Conservation (phyloP, 495 filamentous ascomycete genomes). For the Aspergillus ellipticus region DNA sequence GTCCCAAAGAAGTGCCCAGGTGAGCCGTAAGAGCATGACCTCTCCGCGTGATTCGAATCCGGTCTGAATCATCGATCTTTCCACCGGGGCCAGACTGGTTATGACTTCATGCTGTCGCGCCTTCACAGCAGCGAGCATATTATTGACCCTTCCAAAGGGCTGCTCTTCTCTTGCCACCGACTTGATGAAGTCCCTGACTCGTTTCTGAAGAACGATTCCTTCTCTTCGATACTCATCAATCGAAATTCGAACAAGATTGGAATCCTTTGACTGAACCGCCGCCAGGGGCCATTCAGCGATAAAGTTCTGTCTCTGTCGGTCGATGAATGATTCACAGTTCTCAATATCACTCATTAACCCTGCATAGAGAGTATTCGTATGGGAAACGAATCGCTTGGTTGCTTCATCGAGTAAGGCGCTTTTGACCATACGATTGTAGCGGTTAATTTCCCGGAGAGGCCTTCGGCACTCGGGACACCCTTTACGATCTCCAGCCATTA, state of each 20-base stretch:
- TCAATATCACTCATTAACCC: not conserved
- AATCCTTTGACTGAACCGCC: not conserved
- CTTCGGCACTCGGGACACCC: constrained; percentile 16
- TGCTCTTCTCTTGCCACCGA: constrained; percentile 39
- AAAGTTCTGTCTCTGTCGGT: constrained; percentile 4
- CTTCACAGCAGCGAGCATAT: constrained; percentile 22
- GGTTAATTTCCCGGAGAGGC: constrained; percentile 12
- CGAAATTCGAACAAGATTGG: not conserved
- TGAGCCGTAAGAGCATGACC: constrained; percentile 47
- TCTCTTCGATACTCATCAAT: not conserved
- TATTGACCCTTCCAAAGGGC: constrained; percentile 56
- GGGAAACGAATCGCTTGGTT: constrained; percentile 13
- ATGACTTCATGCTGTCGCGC: constrained; percentile 37
- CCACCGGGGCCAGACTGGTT: constrained; percentile 37
- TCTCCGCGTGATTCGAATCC: constrained; percentile 39
- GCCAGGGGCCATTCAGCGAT: not conserved
- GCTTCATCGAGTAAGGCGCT: constrained; percentile 11
- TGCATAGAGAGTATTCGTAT: not conserved
- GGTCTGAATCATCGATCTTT: constrained; percentile 33
- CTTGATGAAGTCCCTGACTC: constrained; percentile 3
- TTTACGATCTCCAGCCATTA: not conserved
- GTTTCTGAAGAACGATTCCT: not conserved
- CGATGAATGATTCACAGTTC: too few relatives aligned
- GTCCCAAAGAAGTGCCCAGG: constrained; percentile 50
- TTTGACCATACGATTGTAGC: constrained; percentile 14